Evolutionary conservation across 257 asterid genomes (phyloP).

Genomic region (Salvia rosmarinus): DNA sequence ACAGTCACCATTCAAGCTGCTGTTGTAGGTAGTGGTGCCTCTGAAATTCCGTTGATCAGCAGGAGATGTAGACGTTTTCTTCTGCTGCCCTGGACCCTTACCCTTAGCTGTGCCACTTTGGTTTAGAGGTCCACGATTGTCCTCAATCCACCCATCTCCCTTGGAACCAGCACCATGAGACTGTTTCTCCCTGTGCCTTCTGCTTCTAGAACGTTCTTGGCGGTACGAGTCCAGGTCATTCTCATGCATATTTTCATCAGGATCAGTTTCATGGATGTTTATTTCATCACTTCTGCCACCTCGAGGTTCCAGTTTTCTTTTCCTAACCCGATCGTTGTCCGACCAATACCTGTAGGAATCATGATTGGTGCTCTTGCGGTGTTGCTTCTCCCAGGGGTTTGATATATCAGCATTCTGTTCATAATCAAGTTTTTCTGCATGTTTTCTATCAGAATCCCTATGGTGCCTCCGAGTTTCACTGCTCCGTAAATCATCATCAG

Average conservation of each 20-base stretch:
- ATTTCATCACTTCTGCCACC: constrained; percentile 27
- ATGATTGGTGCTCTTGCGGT: constrained; percentile 34
- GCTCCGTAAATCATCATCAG: constrained; percentile 42
- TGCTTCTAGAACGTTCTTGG: constrained; percentile 34
- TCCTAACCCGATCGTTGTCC: constrained; percentile 32
- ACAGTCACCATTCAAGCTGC: constrained; percentile 35
- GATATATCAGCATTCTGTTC: constrained; percentile 37
- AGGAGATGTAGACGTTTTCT: constrained; percentile 37
- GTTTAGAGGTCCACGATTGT: neutral
- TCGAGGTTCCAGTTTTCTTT: constrained; percentile 33
- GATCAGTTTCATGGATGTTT: constrained; percentile 29
- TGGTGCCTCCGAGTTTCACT: constrained; percentile 36
- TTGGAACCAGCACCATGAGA: constrained; percentile 33
- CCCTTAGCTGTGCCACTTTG: neutral
- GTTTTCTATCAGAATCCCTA: constrained; percentile 38
- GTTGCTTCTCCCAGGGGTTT: constrained; percentile 35
- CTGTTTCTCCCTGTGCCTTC: constrained; percentile 32
- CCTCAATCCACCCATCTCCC: constrained; percentile 31
- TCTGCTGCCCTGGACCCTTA: neutral
- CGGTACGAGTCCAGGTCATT: constrained; percentile 36
- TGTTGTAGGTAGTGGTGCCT: constrained; percentile 10
- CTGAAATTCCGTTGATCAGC: constrained; percentile 31
- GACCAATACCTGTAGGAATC: constrained; percentile 47
- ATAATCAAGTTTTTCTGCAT: constrained; percentile 38
- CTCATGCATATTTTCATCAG: constrained; percentile 32